These are phyloP conservation scores for Abrus precatorius DNA, from an alignment of 306 rosid genomes.

Conservation along the genomic window DNA sequence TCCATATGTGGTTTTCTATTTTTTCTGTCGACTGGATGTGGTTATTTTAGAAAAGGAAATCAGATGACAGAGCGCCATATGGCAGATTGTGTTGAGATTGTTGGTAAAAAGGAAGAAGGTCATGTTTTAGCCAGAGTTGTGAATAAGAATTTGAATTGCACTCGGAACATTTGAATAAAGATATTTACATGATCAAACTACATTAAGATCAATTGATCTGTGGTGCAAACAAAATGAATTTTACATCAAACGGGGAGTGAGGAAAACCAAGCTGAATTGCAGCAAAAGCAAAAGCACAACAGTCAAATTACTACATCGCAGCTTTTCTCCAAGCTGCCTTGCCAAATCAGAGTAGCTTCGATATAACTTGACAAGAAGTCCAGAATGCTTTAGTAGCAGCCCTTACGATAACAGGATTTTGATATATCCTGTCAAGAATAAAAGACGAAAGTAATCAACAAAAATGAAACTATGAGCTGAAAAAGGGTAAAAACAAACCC, in stretches of 20 bases:
- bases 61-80: not conserved
- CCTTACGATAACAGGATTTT: constrained; percentile 81
- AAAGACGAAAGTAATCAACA: constrained; percentile 4
- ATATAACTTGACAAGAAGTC: constrained; percentile 91
- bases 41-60: too few species aligned
- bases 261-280: constrained; percentile 46
- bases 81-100: not conserved
- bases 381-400: constrained; percentile 89
- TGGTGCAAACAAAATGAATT: constrained; percentile 46
- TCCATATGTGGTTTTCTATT: too few species aligned
- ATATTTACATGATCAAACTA: constrained; percentile 59
- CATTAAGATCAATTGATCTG: constrained; percentile 45
- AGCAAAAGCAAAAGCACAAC: constrained; percentile 43
- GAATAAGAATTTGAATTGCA: constrained; percentile 46
- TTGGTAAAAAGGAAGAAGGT: not conserved
- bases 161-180: constrained; percentile 40
- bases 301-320: constrained; percentile 33
- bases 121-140: constrained; percentile 22
- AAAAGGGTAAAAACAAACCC: not conserved
- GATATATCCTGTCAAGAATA: constrained; percentile 79
- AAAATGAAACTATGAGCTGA: constrained; percentile 9
- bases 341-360: constrained; percentile 80
- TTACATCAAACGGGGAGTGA: constrained; percentile 33
- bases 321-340: constrained; percentile 49
- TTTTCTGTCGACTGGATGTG: too few species aligned